These are phyloP conservation scores for Coix lacrymajobi DNA, from an alignment of 176 grass and related monocot species.

Conservation along the genomic window DNA sequence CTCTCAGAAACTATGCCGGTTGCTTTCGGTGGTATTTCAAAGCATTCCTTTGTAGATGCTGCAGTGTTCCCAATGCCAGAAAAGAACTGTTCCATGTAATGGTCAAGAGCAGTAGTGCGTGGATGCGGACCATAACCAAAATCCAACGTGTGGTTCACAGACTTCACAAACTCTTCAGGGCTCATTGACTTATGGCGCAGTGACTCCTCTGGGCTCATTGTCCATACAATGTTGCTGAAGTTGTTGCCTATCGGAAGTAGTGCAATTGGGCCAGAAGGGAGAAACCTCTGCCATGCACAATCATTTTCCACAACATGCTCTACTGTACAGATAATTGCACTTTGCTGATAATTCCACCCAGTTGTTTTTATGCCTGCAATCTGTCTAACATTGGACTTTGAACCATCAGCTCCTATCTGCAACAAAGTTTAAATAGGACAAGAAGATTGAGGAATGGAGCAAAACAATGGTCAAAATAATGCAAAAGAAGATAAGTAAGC, in stretches of 20 bases:
- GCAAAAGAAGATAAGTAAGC: not conserved
- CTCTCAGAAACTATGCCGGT: constrained; percentile 58
- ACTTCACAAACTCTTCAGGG: constrained; percentile 66
- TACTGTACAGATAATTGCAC: constrained; percentile 86
- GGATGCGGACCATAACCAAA: constrained; percentile 75
- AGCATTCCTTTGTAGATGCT: constrained; percentile 67
- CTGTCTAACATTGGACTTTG: constrained; percentile 83
- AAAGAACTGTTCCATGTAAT: constrained; percentile 65
- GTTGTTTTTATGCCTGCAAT: constrained; percentile 73
- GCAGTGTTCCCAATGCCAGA: constrained; percentile 33
- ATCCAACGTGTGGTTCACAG: constrained; percentile 79
- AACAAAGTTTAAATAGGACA: not conserved
- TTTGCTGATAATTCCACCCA: constrained; percentile 80
- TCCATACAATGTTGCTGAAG: constrained; percentile 99
- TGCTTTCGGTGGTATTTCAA: constrained; percentile 80
- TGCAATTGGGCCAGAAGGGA: constrained; percentile 83
- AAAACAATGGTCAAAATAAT: not conserved
- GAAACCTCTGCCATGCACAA: constrained; percentile 96
- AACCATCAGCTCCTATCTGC: constrained; percentile 89
- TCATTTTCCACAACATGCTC: constrained; percentile 60
- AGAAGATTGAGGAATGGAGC: constrained; percentile 4
- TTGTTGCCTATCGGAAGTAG: constrained; percentile 71
- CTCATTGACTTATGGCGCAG: constrained; percentile 60
- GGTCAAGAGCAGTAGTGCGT: constrained; percentile 39
- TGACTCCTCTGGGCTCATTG: constrained; percentile 81